Evolutionary conservation across 129 eudicot genomes (phyloP).

Genomic region (Pittosporum tobira): DNA sequence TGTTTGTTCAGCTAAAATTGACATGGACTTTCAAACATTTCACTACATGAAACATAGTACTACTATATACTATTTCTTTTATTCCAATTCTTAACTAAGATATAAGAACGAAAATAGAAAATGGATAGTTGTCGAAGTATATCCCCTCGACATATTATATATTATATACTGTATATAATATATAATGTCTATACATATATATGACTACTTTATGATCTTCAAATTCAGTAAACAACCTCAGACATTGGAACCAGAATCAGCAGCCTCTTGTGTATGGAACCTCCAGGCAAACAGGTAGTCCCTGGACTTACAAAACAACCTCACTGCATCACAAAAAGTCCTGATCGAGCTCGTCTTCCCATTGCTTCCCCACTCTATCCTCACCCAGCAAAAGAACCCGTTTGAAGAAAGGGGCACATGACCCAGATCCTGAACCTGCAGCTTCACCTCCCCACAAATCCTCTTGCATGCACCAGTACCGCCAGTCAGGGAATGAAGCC

Average conservation of each 20-base stretch:
- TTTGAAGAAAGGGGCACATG: constrained; percentile 5
- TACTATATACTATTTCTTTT: background rate
- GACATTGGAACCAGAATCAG: constrained; percentile 23
- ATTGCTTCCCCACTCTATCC: constrained; percentile 58
- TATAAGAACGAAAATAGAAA: background rate
- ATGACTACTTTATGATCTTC: background rate
- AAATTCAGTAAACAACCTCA: background rate
- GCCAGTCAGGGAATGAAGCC: constrained; percentile 45
- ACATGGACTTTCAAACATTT: too few relatives aligned
- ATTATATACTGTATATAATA: background rate
- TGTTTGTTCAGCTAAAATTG: too few relatives aligned
- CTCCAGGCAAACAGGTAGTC: constrained; percentile 69
- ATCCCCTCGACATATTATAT: background rate
- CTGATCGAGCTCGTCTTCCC: constrained; percentile 37
- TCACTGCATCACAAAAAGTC: constrained; percentile 48
- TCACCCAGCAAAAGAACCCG: constrained; percentile 57
- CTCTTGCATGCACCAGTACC: constrained; percentile 42
- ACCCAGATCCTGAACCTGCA: constrained; percentile 22
- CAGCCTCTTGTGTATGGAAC: constrained; percentile 45
- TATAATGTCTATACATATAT: background rate
- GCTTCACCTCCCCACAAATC: constrained; percentile 74
- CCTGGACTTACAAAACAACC: constrained; percentile 40
- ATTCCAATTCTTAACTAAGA: background rate
- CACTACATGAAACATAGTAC: background rate
- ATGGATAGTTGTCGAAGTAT: too few relatives aligned